Conservation (phyloP, 2,329 filamentous ascomycete species). For the Chaetomium sp. region DNA sequence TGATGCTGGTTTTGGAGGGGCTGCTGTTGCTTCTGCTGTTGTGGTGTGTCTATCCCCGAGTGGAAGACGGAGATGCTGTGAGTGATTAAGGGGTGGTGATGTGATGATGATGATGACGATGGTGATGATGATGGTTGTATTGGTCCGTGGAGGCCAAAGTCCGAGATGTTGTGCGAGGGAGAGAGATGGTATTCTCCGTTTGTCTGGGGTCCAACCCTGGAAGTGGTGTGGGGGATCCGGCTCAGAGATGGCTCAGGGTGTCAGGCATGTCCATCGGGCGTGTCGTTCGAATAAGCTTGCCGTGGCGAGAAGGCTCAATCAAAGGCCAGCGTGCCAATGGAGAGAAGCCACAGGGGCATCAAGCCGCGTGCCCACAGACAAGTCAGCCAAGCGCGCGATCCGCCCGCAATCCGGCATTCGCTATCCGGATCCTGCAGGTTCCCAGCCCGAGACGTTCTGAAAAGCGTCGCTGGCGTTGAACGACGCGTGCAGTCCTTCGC, state of each 20-base stretch:
- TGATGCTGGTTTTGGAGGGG: slow-evolving; percentile 14
- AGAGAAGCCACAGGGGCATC: slow-evolving; percentile 23
- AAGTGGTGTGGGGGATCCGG: slow-evolving; percentile 19
- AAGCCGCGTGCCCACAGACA: slow-evolving; percentile 11
- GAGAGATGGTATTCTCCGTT: slow-evolving; percentile 18
- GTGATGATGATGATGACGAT: slow-evolving; percentile 8
- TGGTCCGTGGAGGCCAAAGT: slow-evolving; percentile 9
- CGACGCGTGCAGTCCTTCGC: neutral
- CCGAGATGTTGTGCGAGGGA: slow-evolving; percentile 12
- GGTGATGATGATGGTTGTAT: neutral
- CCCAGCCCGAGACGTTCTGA: neutral
- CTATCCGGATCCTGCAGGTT: slow-evolving; percentile 14
- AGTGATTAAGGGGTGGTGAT: neutral
- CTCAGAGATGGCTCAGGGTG: slow-evolving; percentile 10
- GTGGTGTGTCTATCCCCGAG: neutral
- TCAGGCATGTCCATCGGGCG: slow-evolving; percentile 9
- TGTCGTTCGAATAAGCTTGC: slow-evolving; percentile 31
- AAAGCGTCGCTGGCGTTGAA: slow-evolving; percentile 11
- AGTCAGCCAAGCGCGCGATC: slow-evolving; percentile 14
- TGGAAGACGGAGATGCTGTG: neutral
- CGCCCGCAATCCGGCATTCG: slow-evolving; percentile 19
- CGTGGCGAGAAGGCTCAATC: slow-evolving; percentile 24
- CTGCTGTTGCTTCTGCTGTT: neutral
- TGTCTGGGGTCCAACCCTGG: slow-evolving; percentile 17
- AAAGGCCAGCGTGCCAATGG: slow-evolving; percentile 28